Percentiles rank a stretch among this genome's conserved stretches.
phyloP scores from a whole-genome alignment of 78 protist genomes.

The Guillardia theta region DNA sequence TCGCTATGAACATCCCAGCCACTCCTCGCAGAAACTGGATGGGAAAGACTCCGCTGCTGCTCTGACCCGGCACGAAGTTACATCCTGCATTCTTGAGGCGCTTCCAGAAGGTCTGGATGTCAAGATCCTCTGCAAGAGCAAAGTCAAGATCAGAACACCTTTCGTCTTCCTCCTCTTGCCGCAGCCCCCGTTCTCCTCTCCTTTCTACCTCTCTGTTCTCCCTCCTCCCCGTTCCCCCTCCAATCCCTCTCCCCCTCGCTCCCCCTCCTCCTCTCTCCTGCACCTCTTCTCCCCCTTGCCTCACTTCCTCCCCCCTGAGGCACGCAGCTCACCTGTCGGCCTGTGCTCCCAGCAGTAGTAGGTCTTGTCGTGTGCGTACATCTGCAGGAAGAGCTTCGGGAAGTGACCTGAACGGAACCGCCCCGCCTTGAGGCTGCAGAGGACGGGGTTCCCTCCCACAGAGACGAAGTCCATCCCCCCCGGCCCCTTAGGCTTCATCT shows the following conservation, averaged over 20 bases:
- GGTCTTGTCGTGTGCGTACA: neutral
- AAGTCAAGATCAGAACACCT: too few species aligned
- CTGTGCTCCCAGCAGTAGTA: slow-evolving; percentile 1
- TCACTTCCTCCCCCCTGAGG: neutral
- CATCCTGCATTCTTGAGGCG: neutral
- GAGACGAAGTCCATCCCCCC: neutral
- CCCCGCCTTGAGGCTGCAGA: neutral
- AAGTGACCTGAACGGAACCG: neutral
- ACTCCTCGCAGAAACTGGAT: neutral
- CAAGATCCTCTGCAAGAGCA: neutral
- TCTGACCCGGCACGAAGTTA: neutral
- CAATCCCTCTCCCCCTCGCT: too few species aligned
- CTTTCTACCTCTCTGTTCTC: too few species aligned
- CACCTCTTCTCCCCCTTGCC: too few species aligned
- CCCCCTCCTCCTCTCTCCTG: too few species aligned
- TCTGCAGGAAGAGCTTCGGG: slow-evolving; percentile 3
- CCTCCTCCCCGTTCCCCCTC: too few species aligned
- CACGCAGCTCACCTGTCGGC: neutral
- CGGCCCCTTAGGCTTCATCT: neutral
- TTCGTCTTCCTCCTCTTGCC: too few species aligned
- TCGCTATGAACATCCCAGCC: slow-evolving; percentile 1
- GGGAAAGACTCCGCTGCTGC: neutral
- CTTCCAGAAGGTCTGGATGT: neutral
- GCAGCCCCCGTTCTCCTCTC: too few species aligned
- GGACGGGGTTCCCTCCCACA: neutral